Evolutionary conservation across 331 rosid genomes (phyloP).

Genomic region (Saraca asoca): DNA sequence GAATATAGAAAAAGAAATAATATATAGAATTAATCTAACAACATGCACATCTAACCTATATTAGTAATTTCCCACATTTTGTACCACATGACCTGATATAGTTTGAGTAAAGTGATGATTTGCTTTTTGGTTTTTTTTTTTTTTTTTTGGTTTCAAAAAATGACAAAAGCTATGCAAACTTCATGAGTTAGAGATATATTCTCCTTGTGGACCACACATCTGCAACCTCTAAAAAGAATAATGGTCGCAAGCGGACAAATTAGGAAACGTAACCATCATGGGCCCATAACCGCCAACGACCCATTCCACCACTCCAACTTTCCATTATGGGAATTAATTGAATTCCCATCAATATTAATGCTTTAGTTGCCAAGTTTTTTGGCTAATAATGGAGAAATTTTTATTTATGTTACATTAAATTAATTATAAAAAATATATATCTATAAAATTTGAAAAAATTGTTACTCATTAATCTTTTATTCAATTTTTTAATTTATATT

Average conservation of each 20-base stretch:
- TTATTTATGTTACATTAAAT: too few species aligned
- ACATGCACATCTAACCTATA: background rate
- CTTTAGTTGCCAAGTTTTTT: background rate
- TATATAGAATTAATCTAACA: background rate
- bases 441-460: too few species aligned
- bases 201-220: background rate
- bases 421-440: too few species aligned
- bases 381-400: background rate
- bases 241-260: conserved; percentile 1
- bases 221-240: background rate
- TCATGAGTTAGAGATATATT: background rate
- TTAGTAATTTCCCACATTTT: background rate
- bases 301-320: background rate
- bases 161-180: background rate
- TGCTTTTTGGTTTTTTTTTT: background rate
- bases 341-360: conserved; percentile 6
- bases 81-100: background rate
- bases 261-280: background rate
- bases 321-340: background rate
- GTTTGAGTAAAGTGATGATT: background rate
- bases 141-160: background rate
- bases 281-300: background rate
- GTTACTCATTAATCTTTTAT: too few species aligned
- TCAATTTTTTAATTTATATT: too few species aligned
- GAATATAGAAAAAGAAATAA: too few species aligned